phyloP scores from a whole-genome alignment of 140 eudicot species.

The Flaveria floridana region DNA sequence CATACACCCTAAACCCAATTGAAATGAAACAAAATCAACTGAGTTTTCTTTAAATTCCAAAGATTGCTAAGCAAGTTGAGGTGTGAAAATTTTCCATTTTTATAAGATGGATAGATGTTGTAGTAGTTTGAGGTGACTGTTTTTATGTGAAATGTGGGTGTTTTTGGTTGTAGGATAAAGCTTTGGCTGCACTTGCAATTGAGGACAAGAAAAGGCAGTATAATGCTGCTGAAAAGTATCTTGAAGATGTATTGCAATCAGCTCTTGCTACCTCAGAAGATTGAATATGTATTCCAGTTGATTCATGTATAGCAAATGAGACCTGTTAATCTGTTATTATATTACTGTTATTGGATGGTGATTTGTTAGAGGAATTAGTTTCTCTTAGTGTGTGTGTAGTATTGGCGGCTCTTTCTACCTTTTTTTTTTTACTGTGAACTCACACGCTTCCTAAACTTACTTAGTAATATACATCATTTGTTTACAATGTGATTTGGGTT shows the following conservation, averaged over 20 bases:
- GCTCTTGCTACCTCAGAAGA: conserved; percentile 72
- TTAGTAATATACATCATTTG: too few relatives aligned
- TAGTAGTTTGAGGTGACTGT: neutral
- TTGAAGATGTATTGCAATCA: conserved; percentile 94
- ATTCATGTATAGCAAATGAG: conserved; percentile 15
- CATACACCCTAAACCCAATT: neutral
- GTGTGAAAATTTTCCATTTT: neutral
- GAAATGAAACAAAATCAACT: neutral
- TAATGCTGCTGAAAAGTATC: conserved; percentile 93
- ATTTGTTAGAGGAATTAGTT: neutral
- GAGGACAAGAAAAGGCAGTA: conserved; percentile 91
- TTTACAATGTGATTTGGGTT: too few relatives aligned
- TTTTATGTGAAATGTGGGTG: conserved; percentile 2
- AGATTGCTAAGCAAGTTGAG: neutral
- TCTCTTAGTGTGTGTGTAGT: neutral
- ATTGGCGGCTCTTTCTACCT: neutral
- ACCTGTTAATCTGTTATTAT: neutral
- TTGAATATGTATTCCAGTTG: conserved; percentile 8
- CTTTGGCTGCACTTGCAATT: conserved; percentile 91
- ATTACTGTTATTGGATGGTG: conserved; percentile 8
- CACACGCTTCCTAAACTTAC: too few relatives aligned
- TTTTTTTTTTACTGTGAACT: too few relatives aligned
- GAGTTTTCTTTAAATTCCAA: neutral
- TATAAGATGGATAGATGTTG: neutral
- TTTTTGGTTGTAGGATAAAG: conserved; percentile 65